Evolutionary conservation across 805 yeast species (phyloP).

Genomic region (Starmerella ratchasimensis): DNA sequence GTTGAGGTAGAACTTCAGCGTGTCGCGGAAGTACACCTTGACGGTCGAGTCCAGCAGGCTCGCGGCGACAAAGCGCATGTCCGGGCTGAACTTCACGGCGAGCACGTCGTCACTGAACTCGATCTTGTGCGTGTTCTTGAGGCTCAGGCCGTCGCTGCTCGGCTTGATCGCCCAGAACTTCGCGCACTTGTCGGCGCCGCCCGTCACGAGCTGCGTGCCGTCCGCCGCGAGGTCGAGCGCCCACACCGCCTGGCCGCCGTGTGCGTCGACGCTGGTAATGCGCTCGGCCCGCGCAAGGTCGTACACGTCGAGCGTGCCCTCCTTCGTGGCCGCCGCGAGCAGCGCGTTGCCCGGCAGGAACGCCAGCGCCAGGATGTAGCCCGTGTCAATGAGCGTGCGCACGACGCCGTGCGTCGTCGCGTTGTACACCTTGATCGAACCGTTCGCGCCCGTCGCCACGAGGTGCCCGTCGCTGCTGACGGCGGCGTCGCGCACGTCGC

Average conservation of each 20-base stretch:
- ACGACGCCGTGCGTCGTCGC: slow-evolving; percentile 56
- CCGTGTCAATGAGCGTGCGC: slow-evolving; percentile 68
- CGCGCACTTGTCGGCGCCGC: slow-evolving; percentile 83
- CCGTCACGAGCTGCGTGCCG: slow-evolving; percentile 75
- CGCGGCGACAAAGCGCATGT: slow-evolving; percentile 60
- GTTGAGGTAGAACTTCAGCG: slow-evolving; percentile 75
- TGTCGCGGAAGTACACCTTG: slow-evolving; percentile 77
- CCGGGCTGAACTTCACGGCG: slow-evolving; percentile 67
- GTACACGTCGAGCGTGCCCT: slow-evolving; percentile 69
- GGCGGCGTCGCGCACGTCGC: slow-evolving; percentile 74
- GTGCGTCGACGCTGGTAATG: slow-evolving; percentile 54
- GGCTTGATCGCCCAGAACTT: slow-evolving; percentile 80
- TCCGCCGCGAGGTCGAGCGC: slow-evolving; percentile 74
- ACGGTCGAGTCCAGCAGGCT: slow-evolving; percentile 89
- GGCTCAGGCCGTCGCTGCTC: slow-evolving; percentile 40
- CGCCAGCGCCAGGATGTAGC: slow-evolving; percentile 66
- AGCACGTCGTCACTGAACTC: slow-evolving; percentile 80
- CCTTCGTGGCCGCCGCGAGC: slow-evolving; percentile 75
- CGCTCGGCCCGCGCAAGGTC: slow-evolving; percentile 75
- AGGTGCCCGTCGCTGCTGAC: slow-evolving; percentile 68
- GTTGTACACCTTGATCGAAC: slow-evolving; percentile 82
- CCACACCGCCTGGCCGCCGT: slow-evolving; percentile 74
- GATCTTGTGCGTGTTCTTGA: slow-evolving; percentile 64
- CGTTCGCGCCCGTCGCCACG: slow-evolving; percentile 82
- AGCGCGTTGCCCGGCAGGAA: slow-evolving; percentile 81